Conservation (phyloP, 164 flowering plant species). For the Magnolia officinalis region DNA sequence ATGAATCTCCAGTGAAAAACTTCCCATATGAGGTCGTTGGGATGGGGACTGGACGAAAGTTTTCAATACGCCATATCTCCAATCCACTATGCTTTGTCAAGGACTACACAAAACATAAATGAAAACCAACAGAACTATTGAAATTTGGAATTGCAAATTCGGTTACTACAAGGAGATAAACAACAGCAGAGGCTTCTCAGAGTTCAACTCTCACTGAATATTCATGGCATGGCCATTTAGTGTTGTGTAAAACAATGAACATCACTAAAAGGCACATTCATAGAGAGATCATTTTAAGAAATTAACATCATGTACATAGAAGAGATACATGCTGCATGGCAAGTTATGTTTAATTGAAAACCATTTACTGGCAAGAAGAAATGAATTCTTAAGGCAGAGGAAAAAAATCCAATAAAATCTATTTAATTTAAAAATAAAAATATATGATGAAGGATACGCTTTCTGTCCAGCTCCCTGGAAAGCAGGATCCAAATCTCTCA, state of each 20-base stretch:
- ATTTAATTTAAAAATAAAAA: slow-evolving; percentile 1
- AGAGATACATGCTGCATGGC: background rate
- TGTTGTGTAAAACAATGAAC: background rate
- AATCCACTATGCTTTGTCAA: slow-evolving; percentile 74
- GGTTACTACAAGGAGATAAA: background rate
- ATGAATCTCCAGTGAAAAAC: slow-evolving; percentile 93
- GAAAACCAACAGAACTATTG: background rate
- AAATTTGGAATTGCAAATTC: background rate
- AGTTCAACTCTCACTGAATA: background rate
- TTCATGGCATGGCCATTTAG: background rate
- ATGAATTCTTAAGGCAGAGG: background rate
- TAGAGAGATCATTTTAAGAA: background rate
- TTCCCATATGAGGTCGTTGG: slow-evolving; percentile 75
- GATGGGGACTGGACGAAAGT: slow-evolving; percentile 67
- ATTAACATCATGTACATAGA: slow-evolving; percentile 66
- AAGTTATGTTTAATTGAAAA: background rate
- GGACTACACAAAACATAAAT: slow-evolving; percentile 19
- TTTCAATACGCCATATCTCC: slow-evolving; percentile 98
- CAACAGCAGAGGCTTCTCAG: background rate
- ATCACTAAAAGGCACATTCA: background rate
- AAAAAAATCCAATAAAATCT: background rate
- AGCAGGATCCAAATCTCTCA: slow-evolving; percentile 87
- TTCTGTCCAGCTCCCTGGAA: slow-evolving; percentile 95
- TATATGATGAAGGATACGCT: slow-evolving; percentile 30
- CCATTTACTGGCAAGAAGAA: background rate